Conservation (phyloP, 371 early-diverging fungal species). For the Apophysomyces ossiformis region DNA sequence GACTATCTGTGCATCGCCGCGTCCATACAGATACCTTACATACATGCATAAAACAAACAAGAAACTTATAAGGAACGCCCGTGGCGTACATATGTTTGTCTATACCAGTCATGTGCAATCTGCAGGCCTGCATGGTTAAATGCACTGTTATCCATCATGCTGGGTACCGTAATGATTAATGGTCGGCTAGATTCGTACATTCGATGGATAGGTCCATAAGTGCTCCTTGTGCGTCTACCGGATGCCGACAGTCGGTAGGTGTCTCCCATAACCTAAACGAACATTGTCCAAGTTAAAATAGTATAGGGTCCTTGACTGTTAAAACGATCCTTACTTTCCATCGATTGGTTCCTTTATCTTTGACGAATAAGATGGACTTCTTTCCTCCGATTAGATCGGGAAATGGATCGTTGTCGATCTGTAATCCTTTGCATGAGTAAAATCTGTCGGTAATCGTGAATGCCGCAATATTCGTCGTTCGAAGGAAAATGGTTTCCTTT, state of each 20-base stretch:
- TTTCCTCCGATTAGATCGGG: slow-evolving; percentile 9
- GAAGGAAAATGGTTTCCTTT: background rate
- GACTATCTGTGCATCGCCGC: slow-evolving; percentile 62
- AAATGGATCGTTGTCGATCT: slow-evolving; percentile 21
- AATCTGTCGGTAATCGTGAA: slow-evolving; percentile 1
- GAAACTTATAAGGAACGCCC: too few relatives aligned
- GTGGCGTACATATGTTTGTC: background rate
- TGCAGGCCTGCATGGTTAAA: slow-evolving; percentile 55
- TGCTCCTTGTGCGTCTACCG: slow-evolving; percentile 10
- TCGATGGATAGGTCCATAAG: slow-evolving; percentile 67
- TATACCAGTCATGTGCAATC: slow-evolving; percentile 60
- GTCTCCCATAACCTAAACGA: background rate
- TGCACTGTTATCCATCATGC: background rate
- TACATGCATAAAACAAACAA: background rate
- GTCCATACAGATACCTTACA: slow-evolving; percentile 51
- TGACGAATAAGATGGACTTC: background rate
- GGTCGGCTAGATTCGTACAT: slow-evolving; percentile 49
- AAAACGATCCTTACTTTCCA: background rate
- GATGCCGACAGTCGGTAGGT: too few relatives aligned
- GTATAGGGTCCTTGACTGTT: background rate
- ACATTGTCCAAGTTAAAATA: background rate
- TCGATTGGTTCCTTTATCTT: background rate
- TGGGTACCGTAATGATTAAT: slow-evolving; percentile 54
- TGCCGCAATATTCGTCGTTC: background rate
- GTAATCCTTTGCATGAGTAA: slow-evolving; percentile 12